Percentiles rank a stretch among this genome's conserved stretches.
Conservation (phyloP, 352 stramenopile genomes). For the Saprolegnia diclina region DNA sequence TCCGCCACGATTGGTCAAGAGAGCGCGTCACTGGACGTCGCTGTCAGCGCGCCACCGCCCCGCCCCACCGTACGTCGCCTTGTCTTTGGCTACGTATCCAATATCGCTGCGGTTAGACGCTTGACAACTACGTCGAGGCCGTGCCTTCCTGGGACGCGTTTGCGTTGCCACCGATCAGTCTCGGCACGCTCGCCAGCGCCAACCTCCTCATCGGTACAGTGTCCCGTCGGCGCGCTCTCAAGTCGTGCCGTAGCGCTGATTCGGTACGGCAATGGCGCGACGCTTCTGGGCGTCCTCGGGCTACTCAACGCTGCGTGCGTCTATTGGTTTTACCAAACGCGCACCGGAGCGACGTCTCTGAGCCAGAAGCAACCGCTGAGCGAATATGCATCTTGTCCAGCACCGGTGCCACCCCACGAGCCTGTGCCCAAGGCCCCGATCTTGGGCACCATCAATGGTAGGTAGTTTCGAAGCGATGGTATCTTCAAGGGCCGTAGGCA, state of each 20-base stretch:
- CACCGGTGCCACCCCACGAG: too few species aligned
- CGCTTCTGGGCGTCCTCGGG: conserved; percentile 30
- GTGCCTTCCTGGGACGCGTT: not conserved
- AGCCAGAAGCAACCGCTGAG: not conserved
- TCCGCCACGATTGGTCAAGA: conserved; percentile 55
- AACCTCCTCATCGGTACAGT: conserved; percentile 41
- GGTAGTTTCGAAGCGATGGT: not conserved
- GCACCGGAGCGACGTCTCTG: not conserved
- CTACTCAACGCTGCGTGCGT: conserved; percentile 41
- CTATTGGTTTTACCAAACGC: conserved; percentile 36
- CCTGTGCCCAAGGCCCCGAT: not conserved
- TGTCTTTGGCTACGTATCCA: not conserved
- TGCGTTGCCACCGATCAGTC: not conserved
- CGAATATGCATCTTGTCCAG: too few species aligned
- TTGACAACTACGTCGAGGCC: not conserved
- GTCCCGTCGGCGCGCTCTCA: not conserved
- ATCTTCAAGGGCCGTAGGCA: conserved; percentile 22
- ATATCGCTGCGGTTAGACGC: not conserved
- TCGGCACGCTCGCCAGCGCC: not conserved
- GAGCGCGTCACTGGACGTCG: not conserved
- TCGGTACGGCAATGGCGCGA: conserved; percentile 36
- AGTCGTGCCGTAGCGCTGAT: conserved; percentile 35
- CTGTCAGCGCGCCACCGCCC: not conserved
- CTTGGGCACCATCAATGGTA: conserved; percentile 36
- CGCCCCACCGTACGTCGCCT: not conserved